Evolutionary conservation across 2,329 filamentous ascomycete species (phyloP).

Genomic region (Beauveria sp.): DNA sequence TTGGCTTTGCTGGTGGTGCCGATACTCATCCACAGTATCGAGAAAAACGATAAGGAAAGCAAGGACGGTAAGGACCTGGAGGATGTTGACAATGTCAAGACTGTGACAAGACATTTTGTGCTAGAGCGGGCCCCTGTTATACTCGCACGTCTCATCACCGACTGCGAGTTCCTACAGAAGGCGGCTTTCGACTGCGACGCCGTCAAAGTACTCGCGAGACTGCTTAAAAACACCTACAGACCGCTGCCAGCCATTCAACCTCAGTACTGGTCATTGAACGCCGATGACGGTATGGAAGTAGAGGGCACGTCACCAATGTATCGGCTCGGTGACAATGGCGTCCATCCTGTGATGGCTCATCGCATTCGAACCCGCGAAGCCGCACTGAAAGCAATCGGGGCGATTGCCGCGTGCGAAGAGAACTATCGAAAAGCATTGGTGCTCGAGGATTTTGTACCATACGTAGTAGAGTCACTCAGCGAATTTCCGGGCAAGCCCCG

Average conservation of each 20-base stretch:
- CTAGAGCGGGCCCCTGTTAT: slow-evolving; percentile 67
- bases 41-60: slow-evolving; percentile 36
- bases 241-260: slow-evolving; percentile 28
- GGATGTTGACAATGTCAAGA: slow-evolving; percentile 29
- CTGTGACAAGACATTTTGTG: slow-evolving; percentile 32
- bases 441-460: slow-evolving; percentile 70
- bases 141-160: slow-evolving; percentile 69
- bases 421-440: slow-evolving; percentile 76
- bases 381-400: slow-evolving; percentile 70
- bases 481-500: slow-evolving; percentile 46
- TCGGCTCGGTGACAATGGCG: slow-evolving; percentile 52
- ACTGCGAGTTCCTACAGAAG: slow-evolving; percentile 72
- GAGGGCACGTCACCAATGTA: slow-evolving; percentile 29
- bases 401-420: slow-evolving; percentile 73
- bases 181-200: slow-evolving; percentile 63
- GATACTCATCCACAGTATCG: slow-evolving; percentile 57
- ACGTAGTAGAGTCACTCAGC: slow-evolving; percentile 72
- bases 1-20: slow-evolving; percentile 64
- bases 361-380: slow-evolving; percentile 70
- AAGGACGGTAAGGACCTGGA: slow-evolving; percentile 38
- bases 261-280: slow-evolving; percentile 32
- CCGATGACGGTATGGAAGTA: slow-evolving; percentile 26
- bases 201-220: slow-evolving; percentile 36
- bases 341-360: slow-evolving; percentile 54
- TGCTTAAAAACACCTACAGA: slow-evolving; percentile 45